A percentile compares a stretch with the other conserved stretches of the same genome.
Conservation (phyloP, 2,329 filamentous ascomycete genomes). For the Tolypocladium tropicale region DNA sequence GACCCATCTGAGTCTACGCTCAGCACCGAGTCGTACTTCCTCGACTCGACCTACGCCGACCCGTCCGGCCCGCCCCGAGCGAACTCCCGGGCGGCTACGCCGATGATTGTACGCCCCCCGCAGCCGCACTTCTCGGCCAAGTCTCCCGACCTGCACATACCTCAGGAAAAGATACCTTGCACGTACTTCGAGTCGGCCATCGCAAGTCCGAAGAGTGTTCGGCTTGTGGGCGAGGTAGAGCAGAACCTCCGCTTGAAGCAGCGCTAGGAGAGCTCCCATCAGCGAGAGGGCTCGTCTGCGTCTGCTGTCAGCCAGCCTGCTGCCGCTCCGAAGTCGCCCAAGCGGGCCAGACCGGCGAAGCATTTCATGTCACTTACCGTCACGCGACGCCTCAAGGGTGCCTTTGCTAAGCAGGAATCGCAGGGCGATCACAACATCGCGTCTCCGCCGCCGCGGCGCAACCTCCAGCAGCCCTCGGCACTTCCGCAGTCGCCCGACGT, state of each 20-base stretch:
- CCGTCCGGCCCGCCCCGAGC: constrained; percentile 42
- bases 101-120: constrained; percentile 51
- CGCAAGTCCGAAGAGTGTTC: constrained; percentile 32
- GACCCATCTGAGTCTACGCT: constrained; percentile 77
- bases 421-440: constrained; percentile 40
- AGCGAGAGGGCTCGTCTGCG: constrained; percentile 1
- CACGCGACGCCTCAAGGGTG: constrained; percentile 32
- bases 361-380: constrained; percentile 34
- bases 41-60: constrained; percentile 71
- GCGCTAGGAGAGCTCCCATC: constrained; percentile 18
- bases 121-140: constrained; percentile 20
- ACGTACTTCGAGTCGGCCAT: constrained; percentile 18
- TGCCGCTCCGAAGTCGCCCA: constrained; percentile 10
- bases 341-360: constrained; percentile 15
- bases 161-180: constrained; percentile 9
- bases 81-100: constrained; percentile 57
- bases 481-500: constrained; percentile 69
- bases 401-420: constrained; percentile 31
- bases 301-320: neutral
- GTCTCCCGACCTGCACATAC: constrained; percentile 8
- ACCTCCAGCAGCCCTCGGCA: constrained; percentile 57
- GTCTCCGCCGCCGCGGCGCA: constrained; percentile 45
- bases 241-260: constrained; percentile 13
- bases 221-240: constrained; percentile 27
- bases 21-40: constrained; percentile 61